These are phyloP conservation scores for Tulasnella sp. DNA, from an alignment of 768 basidiomycete species.

Conservation along the genomic window DNA sequence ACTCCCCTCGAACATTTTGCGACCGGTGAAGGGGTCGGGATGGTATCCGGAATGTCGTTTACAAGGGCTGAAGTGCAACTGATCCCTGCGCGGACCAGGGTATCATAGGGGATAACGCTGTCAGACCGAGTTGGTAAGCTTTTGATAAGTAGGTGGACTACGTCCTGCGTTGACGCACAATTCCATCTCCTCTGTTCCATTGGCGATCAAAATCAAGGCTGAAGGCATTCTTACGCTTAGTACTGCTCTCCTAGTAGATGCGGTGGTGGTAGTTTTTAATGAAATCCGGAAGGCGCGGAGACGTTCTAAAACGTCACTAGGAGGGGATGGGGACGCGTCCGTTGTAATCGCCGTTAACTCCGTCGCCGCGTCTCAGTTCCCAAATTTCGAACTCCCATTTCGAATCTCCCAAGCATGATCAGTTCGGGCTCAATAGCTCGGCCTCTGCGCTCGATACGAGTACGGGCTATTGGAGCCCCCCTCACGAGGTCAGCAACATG, in stretches of 20 bases:
- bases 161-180: constrained; percentile 51
- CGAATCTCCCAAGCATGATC: neutral
- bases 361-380: neutral
- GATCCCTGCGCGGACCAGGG: constrained; percentile 72
- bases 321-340: neutral
- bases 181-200: constrained; percentile 88
- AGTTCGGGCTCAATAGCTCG: neutral
- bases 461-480: neutral
- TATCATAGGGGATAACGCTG: constrained; percentile 79
- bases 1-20: constrained; percentile 70
- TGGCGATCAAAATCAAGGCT: constrained; percentile 69
- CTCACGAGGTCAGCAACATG: neutral
- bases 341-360: neutral
- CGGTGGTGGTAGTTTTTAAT: neutral
- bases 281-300: neutral
- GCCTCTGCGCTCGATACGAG: neutral
- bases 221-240: constrained; percentile 36
- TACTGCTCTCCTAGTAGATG: neutral
- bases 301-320: neutral
- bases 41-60: constrained; percentile 41
- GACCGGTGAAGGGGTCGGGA: constrained; percentile 37
- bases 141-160: neutral
- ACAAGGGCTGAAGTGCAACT: constrained; percentile 60
- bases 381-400: neutral
- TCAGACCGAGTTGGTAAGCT: neutral